Evolutionary conservation across 352 stramenopile genomes (phyloP).

Genomic region (Globisporangium recalcitrans): DNA sequence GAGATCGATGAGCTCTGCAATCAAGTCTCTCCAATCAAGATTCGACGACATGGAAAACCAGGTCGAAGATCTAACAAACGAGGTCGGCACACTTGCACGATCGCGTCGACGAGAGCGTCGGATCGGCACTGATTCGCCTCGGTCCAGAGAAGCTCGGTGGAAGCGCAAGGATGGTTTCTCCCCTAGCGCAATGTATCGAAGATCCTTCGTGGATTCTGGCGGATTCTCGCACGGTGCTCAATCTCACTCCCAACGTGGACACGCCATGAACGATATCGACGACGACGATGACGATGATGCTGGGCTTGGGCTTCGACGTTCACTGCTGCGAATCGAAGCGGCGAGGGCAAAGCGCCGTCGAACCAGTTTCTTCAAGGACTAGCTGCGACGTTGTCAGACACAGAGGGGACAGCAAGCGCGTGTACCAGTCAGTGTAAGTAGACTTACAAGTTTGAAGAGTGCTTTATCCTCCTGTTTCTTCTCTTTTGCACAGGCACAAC

Average conservation of each 20-base stretch:
- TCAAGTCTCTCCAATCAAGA: slow-evolving; percentile 20
- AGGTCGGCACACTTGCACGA: slow-evolving; percentile 24
- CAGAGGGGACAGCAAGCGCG: slow-evolving; percentile 11
- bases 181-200: neutral
- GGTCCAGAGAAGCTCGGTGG: neutral
- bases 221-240: slow-evolving; percentile 4
- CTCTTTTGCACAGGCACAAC: slow-evolving; percentile 12
- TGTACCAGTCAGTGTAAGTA: slow-evolving; percentile 15
- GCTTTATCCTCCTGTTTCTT: slow-evolving; percentile 16
- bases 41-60: slow-evolving; percentile 25
- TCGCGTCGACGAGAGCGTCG: slow-evolving; percentile 10
- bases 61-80: slow-evolving; percentile 21
- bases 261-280: slow-evolving; percentile 11
- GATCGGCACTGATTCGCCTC: neutral
- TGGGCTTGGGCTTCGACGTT: slow-evolving; percentile 21
- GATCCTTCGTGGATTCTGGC: neutral
- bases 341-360: slow-evolving; percentile 41
- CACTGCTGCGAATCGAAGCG: slow-evolving; percentile 36
- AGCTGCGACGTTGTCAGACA: neutral
- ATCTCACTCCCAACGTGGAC: slow-evolving; percentile 3
- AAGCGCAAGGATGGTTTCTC: slow-evolving; percentile 4
- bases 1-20: slow-evolving; percentile 6
- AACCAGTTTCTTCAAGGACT: slow-evolving; percentile 13
- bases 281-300: slow-evolving; percentile 14
- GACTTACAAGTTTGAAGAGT: slow-evolving; percentile 14